Base-by-base conservation (phyloP, 768 basidiomycete genomes). In the Termitomyces heimii region DNA sequence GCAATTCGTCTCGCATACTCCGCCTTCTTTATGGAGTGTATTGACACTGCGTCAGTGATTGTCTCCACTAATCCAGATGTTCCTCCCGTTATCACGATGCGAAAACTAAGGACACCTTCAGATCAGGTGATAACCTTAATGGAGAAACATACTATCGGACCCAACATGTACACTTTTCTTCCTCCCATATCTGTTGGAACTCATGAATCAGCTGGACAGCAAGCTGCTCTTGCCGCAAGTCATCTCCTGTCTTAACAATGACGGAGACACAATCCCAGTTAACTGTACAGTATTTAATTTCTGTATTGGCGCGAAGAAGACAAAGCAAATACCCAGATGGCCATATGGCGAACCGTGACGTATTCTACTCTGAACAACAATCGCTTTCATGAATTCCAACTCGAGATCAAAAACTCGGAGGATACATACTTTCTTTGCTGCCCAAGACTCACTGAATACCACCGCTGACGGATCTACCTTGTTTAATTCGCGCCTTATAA, bases 21-120 rank as follows among this genome's bases (percentile, higher is more conserved):
- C 3, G 93, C 90, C 73, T 99, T 99, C 79, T 99, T 99, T 71
- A 99, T 97, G 1, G 97, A 98, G 69, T 99, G 97, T 63, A 99
- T 93, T 5, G 97, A 98, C 0, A 98, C 94, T 0, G 96, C 91
- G 64, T 99, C 97, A 4, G 94, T 98, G 62, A 99, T 98, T 0
- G 97, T 99, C 73, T 99, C 97, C 0, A 99, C 93, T 50, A 99
- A 72, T 24, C 95, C 97, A 13, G 97, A 98, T 3, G 83, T 83
- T 46, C 89, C 91, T 5, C 95, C 94, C 1, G 94, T 97, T 60
- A 98, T 96, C 57, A 98, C 72, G 58, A 99, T 99, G 4, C 92
- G 88, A 80, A 98, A 98, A 72, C 95, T 62, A 18, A 18, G 43
- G 31, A 20, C 13, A 20, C 14, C 34, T 16, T 59, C 48, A 62